Base-by-base conservation (phyloP, 768 basidiomycete species). In the Mycena olivaceomarginata region DNA sequence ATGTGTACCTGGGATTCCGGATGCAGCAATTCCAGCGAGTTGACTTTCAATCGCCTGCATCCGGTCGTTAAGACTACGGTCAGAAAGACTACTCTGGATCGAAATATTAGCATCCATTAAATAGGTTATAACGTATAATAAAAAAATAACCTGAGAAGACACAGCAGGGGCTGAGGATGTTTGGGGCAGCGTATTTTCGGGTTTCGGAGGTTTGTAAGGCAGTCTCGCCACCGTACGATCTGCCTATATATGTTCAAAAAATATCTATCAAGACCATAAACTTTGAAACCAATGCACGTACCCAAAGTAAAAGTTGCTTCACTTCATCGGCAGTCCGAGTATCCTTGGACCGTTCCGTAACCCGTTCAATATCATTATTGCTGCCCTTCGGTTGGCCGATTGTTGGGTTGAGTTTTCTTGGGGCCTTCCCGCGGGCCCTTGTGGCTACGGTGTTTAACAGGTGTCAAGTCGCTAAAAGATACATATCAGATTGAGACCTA, bases 391-490 rank as follows among this genome's bases (percentile, higher is more conserved):
- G 4, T n/a, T 46, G 2, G 60, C 64, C 8, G 63, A 70, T 12
- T 39, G 68, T n/a, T 76, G 6, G 43, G 16, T 46, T 67, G 56
- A 46, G 22, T 46, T 18, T 70, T 70, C 65, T 70, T 71, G 15
- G 68, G 18, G 7, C 56, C 68, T 25, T 76, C 56, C 1, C 60
- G 75, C 12, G 68, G 75, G 22, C 75, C 75, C 51, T 76, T 76
- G 69, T 76, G 75, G 13, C 16, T 51, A n/a, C 75, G 75, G 39
- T 69, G 75, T 16, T 70, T 70, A 5, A 60, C 67, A 39, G 64
- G 69, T 16, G 11, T 3, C 20, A 66, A 22, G 51, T 60, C 46
- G 22, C 68, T 76, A 51, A 51, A 51, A 16, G 12, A 51, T 51
- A 16, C 48, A 51, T 51, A 18, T 51, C 48, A 51, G 48, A 51